Evolutionary conservation across 169 alveolate species (phyloP), one percentile per base, ranked within the genome.

Genomic region (Plasmodium chabaudi): DNA sequence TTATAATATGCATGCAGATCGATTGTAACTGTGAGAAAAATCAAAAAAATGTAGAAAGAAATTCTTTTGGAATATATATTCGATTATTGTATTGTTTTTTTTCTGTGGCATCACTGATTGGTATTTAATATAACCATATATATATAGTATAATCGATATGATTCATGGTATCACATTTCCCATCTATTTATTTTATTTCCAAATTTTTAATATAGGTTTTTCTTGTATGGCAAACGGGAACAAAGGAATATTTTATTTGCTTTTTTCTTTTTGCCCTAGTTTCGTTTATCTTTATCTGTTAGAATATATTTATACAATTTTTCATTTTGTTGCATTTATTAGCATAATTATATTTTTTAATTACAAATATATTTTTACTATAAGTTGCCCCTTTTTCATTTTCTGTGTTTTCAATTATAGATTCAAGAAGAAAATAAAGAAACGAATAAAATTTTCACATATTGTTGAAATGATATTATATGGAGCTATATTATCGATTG

Each of bases 231-330:
- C 71, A 15, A 17, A 65, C 34, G 89, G 89, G 49, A 67, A 56
- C 13, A 49, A 56, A 39, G 89, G 89, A 67, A 64, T 79, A 34
- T n/a, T 53, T 60, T 79, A 59, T 70, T 79, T 79, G 56, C 0
- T 67, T 51, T 70, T 67, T 19, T 79, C 89, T 47, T 79, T 79
- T 79, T 64, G 15, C 42, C 89, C 89, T 5, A 79, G 89, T 79
- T 79, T 42, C 34, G 73, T 27, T 79, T 79, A 79, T 27, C 71
- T 79, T 55, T 79, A 79, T 27, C 10, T 65, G 89, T 79, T 39
- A 79, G 46, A 79, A 67, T 12, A 13, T 44, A 69, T 46, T n/a
- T 49, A 6, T 5, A 63, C 25, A 21, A 21, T 17, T 46, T 23
- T 44, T 13, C 23, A 9, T 5, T 23, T 21, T 27, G 3, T 56